A percentile compares a stretch with the other conserved stretches of the same genome.
These are phyloP conservation scores for Penicillium angulare DNA, from an alignment of 495 filamentous ascomycete genomes.

Conservation along the genomic window DNA sequence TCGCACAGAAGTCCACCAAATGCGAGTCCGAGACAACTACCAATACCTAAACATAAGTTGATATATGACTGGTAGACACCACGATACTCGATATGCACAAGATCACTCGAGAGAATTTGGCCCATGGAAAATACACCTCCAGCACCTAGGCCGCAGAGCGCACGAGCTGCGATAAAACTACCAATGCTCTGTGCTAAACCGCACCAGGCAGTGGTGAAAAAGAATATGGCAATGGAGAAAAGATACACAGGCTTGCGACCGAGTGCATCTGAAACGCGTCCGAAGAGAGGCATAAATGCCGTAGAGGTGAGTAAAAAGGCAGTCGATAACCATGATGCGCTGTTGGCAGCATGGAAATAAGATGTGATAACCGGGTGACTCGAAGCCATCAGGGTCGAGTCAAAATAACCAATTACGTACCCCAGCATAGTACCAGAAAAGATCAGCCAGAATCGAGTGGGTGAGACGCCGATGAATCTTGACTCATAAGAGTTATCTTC, in stretches of 20 bases:
- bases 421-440: conserved; percentile 48
- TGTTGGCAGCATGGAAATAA: conserved; percentile 70
- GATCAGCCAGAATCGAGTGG: conserved; percentile 51
- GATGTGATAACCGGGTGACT: conserved; percentile 81
- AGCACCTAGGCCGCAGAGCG: conserved; percentile 71
- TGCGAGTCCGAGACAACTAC: conserved; percentile 65
- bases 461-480: conserved; percentile 46
- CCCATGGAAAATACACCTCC: conserved; percentile 72
- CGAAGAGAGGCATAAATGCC: conserved; percentile 70
- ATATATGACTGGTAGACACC: conserved; percentile 75
- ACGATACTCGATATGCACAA: conserved; percentile 72
- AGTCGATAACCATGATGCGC: conserved; percentile 78
- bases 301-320: conserved; percentile 77
- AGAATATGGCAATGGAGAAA: conserved; percentile 60
- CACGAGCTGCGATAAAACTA: conserved; percentile 70
- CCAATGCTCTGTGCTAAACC: conserved; percentile 66
- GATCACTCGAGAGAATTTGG: conserved; percentile 69
- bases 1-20: conserved; percentile 75
- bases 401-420: conserved; percentile 61
- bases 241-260: conserved; percentile 71
- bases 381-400: conserved; percentile 78
- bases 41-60: conserved; percentile 65
- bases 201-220: conserved; percentile 69
- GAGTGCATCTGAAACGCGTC: conserved; percentile 68
- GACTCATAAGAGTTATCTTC: conserved; percentile 28